These are phyloP conservation scores for Meripilus lineatus DNA, from an alignment of 1,284 basidiomycete genomes.

Conservation along the genomic window DNA sequence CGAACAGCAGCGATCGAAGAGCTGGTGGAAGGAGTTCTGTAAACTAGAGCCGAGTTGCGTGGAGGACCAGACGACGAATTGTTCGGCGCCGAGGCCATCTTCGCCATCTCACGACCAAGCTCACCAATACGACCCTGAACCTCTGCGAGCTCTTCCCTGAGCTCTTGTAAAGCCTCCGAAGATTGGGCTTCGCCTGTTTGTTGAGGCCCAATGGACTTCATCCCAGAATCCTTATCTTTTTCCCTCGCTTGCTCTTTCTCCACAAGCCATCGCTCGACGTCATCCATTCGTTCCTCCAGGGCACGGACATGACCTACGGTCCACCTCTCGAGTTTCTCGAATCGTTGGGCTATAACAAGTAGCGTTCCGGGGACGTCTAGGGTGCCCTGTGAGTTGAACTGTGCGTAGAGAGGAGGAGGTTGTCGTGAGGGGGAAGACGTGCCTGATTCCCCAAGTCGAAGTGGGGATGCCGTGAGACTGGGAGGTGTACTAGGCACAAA, in stretches of 20 bases:
- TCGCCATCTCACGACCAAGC: conserved; percentile 73
- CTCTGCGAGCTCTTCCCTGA: conserved; percentile 65
- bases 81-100: conserved; percentile 51
- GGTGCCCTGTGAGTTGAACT: conserved; percentile 62
- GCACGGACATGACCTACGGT: conserved; percentile 77
- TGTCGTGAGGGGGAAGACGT: conserved; percentile 57
- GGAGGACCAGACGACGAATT: conserved; percentile 51
- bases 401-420: conserved; percentile 65
- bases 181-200: conserved; percentile 20
- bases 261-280: conserved; percentile 77
- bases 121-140: conserved; percentile 67
- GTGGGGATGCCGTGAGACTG: conserved; percentile 54
- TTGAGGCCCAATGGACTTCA: conserved; percentile 7
- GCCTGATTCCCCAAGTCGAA: conserved; percentile 38
- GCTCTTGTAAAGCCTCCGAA: conserved; percentile 40
- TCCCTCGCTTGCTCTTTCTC: conserved; percentile 60
- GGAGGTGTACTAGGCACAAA: conserved; percentile 46
- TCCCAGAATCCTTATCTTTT: conserved; percentile 22
- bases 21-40: conserved; percentile 30
- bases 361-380: conserved; percentile 69
- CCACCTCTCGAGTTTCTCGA: conserved; percentile 85
- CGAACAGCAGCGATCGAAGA: conserved; percentile 29
- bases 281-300: conserved; percentile 77
- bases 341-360: conserved; percentile 61
- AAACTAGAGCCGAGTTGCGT: conserved; percentile 39